Conservation (phyloP, 1,284 basidiomycete genomes). For the Pterulicium gracile region DNA sequence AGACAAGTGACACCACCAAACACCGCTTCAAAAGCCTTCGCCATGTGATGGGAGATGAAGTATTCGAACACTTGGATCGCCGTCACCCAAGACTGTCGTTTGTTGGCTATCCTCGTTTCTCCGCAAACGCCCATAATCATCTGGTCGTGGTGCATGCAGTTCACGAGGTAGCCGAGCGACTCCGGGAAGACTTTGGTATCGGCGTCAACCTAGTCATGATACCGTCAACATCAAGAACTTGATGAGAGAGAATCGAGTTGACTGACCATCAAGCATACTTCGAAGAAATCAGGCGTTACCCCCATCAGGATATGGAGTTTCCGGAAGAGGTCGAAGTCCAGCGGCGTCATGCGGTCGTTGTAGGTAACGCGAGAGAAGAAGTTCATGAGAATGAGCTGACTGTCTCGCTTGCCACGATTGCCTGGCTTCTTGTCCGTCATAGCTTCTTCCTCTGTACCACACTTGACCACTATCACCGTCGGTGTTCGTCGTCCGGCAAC, state of each 20-base stretch:
- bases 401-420: constrained; percentile 97
- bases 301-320: constrained; percentile 97
- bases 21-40: constrained; percentile 97
- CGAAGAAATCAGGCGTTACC: constrained; percentile 98
- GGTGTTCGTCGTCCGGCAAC: constrained; percentile 84
- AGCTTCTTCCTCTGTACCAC: constrained; percentile 82
- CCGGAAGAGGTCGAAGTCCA: constrained; percentile 97
- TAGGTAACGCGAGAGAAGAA: constrained; percentile 99
- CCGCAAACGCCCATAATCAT: constrained; percentile 99
- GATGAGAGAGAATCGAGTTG: constrained; percentile 11
- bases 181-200: constrained; percentile 91
- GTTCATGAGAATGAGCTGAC: constrained; percentile 98
- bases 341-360: constrained; percentile 95
- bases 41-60: constrained; percentile 97
- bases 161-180: constrained; percentile 81
- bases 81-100: constrained; percentile 96
- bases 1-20: constrained; percentile 99
- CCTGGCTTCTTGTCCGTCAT: constrained; percentile 85
- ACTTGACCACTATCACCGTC: constrained; percentile 95
- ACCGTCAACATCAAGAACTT: constrained; percentile 7
- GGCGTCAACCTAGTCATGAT: constrained; percentile 80
- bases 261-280: constrained; percentile 92
- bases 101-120: constrained; percentile 98
- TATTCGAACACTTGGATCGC: constrained; percentile 98
- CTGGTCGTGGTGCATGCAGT: constrained; percentile 97